A percentile compares a stretch with the other conserved stretches of the same genome.
Evolutionary conservation across 306 rosid species (phyloP).

Genomic region (Cicer arietinum): DNA sequence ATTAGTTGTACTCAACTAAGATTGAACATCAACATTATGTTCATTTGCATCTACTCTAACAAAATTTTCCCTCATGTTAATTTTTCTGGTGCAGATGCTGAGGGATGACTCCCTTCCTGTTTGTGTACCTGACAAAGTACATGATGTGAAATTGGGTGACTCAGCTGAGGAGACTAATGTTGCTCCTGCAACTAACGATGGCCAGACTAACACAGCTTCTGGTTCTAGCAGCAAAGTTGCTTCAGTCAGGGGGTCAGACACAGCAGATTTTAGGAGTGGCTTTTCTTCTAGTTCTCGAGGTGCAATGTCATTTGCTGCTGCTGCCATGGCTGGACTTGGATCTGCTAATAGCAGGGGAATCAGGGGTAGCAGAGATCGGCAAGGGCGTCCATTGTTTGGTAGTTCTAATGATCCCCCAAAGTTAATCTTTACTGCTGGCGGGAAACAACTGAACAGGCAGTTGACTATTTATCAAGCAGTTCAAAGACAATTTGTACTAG

Average conservation of each 20-base stretch:
- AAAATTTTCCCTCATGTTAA: neutral
- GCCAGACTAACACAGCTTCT: constrained; percentile 76
- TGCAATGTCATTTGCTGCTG: constrained; percentile 98
- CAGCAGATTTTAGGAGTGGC: constrained; percentile 74
- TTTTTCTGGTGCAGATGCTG: constrained; percentile 65
- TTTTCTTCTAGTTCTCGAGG: constrained; percentile 82
- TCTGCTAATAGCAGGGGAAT: constrained; percentile 81
- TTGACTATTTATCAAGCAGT: constrained; percentile 96
- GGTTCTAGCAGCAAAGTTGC: constrained; percentile 95
- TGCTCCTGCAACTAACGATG: constrained; percentile 72
- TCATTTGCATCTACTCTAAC: constrained; percentile 26
- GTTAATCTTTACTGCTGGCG: constrained; percentile 85
- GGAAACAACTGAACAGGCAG: constrained; percentile 90
- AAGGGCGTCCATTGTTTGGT: constrained; percentile 78
- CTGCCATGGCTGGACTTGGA: constrained; percentile 99
- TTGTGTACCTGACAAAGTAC: constrained; percentile 94
- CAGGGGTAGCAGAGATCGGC: constrained; percentile 89
- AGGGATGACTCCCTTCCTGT: constrained; percentile 93
- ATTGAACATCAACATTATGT: neutral
- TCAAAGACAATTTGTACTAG: constrained; percentile 87
- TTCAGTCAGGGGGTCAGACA: constrained; percentile 67
- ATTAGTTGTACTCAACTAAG: neutral
- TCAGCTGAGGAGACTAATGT: constrained; percentile 69
- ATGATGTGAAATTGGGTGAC: constrained; percentile 95
- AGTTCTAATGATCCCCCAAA: constrained; percentile 75